These are phyloP conservation scores for Nakazawaea wyomingensis DNA, from an alignment of 805 yeast genomes.

Conservation along the genomic window DNA sequence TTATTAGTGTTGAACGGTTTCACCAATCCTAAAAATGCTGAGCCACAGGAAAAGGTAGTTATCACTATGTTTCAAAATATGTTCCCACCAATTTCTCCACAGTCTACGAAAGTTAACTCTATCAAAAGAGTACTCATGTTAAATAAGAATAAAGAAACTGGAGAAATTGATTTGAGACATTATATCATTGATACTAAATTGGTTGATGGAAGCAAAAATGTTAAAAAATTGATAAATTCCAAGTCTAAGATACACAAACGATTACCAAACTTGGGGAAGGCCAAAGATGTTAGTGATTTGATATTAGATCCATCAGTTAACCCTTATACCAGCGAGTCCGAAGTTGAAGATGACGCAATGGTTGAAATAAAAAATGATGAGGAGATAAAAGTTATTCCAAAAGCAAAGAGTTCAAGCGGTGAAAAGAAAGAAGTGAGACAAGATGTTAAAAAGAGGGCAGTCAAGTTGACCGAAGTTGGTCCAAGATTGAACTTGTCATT, in stretches of 20 bases:
- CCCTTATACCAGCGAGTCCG: constrained; percentile 85
- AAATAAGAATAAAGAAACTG: constrained; percentile 65
- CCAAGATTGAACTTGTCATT: constrained; percentile 78
- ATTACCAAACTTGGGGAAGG: constrained; percentile 64
- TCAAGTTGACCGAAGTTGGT: constrained; percentile 87
- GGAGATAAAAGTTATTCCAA: constrained; percentile 20
- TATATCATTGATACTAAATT: constrained; percentile 82
- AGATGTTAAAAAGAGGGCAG: constrained; percentile 65
- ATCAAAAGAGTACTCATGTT: constrained; percentile 84
- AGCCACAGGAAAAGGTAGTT: constrained; percentile 70
- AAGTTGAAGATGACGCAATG: constrained; percentile 85
- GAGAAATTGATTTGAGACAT: constrained; percentile 80
- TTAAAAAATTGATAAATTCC: constrained; percentile 63
- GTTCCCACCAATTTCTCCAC: constrained; percentile 93
- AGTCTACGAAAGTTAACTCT: constrained; percentile 62
- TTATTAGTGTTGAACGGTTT: constrained; percentile 92
- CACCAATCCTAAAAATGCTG: constrained; percentile 56
- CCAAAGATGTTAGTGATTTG: constrained; percentile 76
- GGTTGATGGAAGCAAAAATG: constrained; percentile 70
- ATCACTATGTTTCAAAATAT: constrained; percentile 91
- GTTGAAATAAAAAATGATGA: constrained; percentile 47
- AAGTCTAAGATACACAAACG: constrained; percentile 55
- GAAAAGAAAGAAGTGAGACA: constrained; percentile 15
- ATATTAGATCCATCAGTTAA: constrained; percentile 79
- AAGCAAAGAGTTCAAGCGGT: constrained; percentile 15